Evolutionary conservation across 2,329 filamentous ascomycete species (phyloP), one percentile per base, ranked within the genome.

Genomic region (Teratosphaeria viscida): DNA sequence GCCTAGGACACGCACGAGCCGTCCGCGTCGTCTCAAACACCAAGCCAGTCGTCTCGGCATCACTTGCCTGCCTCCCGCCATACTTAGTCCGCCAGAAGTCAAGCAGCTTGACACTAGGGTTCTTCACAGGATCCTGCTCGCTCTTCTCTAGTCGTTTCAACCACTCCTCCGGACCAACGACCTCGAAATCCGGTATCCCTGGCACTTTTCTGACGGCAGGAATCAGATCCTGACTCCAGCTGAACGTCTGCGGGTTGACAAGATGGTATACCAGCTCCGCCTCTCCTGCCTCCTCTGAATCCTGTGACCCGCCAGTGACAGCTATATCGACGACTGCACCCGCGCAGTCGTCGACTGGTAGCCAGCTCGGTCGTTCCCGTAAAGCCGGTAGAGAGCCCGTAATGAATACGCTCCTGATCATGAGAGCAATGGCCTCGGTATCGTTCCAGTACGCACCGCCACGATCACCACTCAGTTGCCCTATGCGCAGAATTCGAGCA

Each of bases 311-410:
- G 26, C 47, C 54, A 65, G 37, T 59, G 7, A 70, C 63, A 11
- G 66, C 55, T 19, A 68, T 63, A 5, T 68, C 66, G 8, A 73
- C 64, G 0, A 78, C 59, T 2, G 75, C 70, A 2, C 72, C 66
- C 2, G 74, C 73, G 4, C 77, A 67, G 0, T 72, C 35, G 55
- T 80, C 77, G 11, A 77, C 71, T 0, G 78, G 78, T 1, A 80
- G 61, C 77, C 77, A 80, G 4, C 66, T 63, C 19, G 75, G 64
- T 1, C 66, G 39, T 1, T 74, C 74, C 3, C 80, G 63, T 5
- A 67, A 62, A 2, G 69, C 65, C 0, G 78, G 78, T 0, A 80
- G 52, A 3, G 65, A 66, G 0, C 73, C 70, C 0, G 78, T 63
- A 8, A 73, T 67, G 5, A 71, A 62, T 0, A 75, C 76, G 57